Conservation (phyloP, 1,139 yeast species). For the Saccharomyces hybrid region DNA sequence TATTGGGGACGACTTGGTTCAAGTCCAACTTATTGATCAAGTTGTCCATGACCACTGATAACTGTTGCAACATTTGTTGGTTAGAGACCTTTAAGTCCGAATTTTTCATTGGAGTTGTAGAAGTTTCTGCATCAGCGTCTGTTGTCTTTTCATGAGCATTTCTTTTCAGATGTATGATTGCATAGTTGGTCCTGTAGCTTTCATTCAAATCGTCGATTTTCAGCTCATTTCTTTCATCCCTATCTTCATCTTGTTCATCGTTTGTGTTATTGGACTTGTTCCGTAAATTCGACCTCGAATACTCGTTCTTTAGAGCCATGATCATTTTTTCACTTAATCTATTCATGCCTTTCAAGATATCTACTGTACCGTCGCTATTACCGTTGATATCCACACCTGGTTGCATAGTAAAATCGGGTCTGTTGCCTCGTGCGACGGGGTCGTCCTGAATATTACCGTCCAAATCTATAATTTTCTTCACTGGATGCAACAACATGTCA, state of each 20-base stretch:
- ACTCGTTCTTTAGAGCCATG: slow-evolving; percentile 42
- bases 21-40: slow-evolving; percentile 21
- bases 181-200: slow-evolving; percentile 39
- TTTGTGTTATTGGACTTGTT: slow-evolving; percentile 30
- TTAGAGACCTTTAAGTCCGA: slow-evolving; percentile 1
- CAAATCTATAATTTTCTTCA: slow-evolving; percentile 61
- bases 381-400: slow-evolving; percentile 48
- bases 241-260: slow-evolving; percentile 31
- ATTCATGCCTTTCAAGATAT: slow-evolving; percentile 82
- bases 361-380: slow-evolving; percentile 39
- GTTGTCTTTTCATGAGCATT: slow-evolving; percentile 18
- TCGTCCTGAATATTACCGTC: slow-evolving; percentile 78
- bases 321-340: slow-evolving; percentile 78
- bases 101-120: slow-evolving; percentile 16
- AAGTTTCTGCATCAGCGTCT: slow-evolving; percentile 25
- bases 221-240: slow-evolving; percentile 43
- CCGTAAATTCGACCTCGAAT: slow-evolving; percentile 32
- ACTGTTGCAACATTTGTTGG: slow-evolving; percentile 38
- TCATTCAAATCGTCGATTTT: slow-evolving; percentile 45
- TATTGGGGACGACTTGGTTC: slow-evolving; percentile 19
- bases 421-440: slow-evolving; percentile 67
- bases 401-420: slow-evolving; percentile 87
- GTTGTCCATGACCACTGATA: slow-evolving; percentile 37
- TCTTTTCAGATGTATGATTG: slow-evolving; percentile 48
- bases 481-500: slow-evolving; percentile 35